Evolutionary conservation across 2,329 filamentous ascomycete genomes (phyloP), one percentile per base, ranked within the genome.

Genomic region (Trichoderma asperellum): DNA sequence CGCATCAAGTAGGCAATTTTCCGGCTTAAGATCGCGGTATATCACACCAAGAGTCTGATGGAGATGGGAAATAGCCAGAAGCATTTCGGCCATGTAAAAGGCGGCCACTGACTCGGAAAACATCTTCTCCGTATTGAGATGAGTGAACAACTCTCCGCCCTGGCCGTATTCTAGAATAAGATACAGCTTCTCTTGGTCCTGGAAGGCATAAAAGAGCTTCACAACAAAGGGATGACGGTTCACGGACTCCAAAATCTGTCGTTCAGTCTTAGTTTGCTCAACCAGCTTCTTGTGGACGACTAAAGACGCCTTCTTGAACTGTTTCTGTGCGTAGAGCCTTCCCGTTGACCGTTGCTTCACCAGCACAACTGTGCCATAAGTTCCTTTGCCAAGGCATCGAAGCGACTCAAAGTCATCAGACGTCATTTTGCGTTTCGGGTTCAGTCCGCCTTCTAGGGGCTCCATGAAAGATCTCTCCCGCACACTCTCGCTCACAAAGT

Each of bases 11-110:
- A 99, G 90, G 76, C 95, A 98, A 79, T 99, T 99, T 80, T 99
- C 96, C 0, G 96, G 96, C 84, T 99, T 99, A 70, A 99, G 86
- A 77, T 99, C 96, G 71, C 96, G 92, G 81, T 99, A 99, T 72
- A 99, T 91, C 61, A 99, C 94, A 18, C 96, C 95, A 27, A 98
- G 89, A 72, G 91, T 94, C 74, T 92, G 90, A 81, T 99, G 96
- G 32, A 99, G 87, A 80, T 99, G 94, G 47, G 95, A 93, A 58
- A 99, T 87, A 35, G 96, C 96, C 29, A 99, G 88, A 5, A 97
- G 89, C 89, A 99, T 96, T 82, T 99, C 94, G 0, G 94, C 96
- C 92, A 98, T 97, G 86, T 99, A 99, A 80, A 98, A 99, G 1
- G 94, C 93, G 0, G 95, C 92, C 2, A 91, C 91, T 18, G 92